Evolutionary conservation across 2,329 filamentous ascomycete genomes (phyloP).

Genomic region (Emydomyces testavorans): DNA sequence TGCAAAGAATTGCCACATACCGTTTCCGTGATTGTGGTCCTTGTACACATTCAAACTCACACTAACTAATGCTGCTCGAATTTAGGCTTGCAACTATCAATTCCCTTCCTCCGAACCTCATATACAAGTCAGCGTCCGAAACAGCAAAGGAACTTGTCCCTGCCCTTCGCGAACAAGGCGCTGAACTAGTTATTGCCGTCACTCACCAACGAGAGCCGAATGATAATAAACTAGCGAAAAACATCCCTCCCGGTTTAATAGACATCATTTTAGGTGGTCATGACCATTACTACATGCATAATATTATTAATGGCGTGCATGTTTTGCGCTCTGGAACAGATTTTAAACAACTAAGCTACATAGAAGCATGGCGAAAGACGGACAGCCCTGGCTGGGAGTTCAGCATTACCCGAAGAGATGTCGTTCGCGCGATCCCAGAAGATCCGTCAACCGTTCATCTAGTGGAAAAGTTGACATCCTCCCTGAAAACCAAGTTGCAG

Average conservation of each 20-base stretch:
- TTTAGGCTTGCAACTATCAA: slow-evolving; percentile 70
- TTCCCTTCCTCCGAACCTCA: slow-evolving; percentile 64
- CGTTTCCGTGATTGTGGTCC: not conserved
- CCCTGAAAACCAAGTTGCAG: slow-evolving; percentile 63
- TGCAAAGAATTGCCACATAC: slow-evolving; percentile 3
- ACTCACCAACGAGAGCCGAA: slow-evolving; percentile 84
- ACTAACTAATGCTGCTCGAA: not conserved
- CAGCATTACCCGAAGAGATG: slow-evolving; percentile 61
- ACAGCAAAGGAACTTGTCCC: slow-evolving; percentile 68
- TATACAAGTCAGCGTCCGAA: slow-evolving; percentile 66
- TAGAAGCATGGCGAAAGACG: slow-evolving; percentile 57
- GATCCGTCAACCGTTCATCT: slow-evolving; percentile 51
- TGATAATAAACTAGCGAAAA: slow-evolving; percentile 70
- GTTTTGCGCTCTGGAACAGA: slow-evolving; percentile 80
- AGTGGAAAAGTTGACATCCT: slow-evolving; percentile 58
- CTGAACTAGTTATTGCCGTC: slow-evolving; percentile 69
- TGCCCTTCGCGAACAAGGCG: slow-evolving; percentile 59
- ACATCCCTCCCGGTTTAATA: slow-evolving; percentile 57
- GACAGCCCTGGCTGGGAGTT: slow-evolving; percentile 57
- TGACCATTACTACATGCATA: slow-evolving; percentile 78
- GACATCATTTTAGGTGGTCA: slow-evolving; percentile 83
- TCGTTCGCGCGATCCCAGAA: slow-evolving; percentile 56
- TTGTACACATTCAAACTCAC: no score
- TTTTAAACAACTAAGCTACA: slow-evolving; percentile 84
- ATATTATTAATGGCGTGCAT: slow-evolving; percentile 65